Evolutionary conservation across 2,329 filamentous ascomycete species (phyloP).

Genomic region (Pseudogymnoascus sp.): DNA sequence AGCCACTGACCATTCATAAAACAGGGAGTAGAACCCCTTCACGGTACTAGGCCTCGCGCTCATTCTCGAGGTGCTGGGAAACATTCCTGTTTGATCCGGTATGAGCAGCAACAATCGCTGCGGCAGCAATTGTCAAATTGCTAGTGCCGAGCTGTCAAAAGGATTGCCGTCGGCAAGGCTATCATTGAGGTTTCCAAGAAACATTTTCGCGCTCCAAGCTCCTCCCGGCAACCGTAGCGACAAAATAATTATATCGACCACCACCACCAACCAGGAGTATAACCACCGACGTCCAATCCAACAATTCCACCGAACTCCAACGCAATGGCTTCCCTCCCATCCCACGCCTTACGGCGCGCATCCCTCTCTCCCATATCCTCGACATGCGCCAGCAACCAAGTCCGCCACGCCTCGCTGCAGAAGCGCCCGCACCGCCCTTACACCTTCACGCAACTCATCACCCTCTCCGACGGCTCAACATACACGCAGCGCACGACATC

Average conservation of each 20-base stretch:
- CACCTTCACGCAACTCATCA: constrained; percentile 93
- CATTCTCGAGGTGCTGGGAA: not conserved
- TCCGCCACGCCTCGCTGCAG: constrained; percentile 73
- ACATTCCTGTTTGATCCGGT: not conserved
- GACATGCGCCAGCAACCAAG: constrained; percentile 15
- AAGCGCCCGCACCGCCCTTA: constrained; percentile 85
- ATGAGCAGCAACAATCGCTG: not conserved
- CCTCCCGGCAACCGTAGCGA: constrained; percentile 16
- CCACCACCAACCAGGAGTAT: not conserved
- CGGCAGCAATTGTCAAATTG: constrained; percentile 10
- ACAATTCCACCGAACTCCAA: constrained; percentile 12
- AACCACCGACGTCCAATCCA: constrained; percentile 6
- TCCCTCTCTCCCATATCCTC: constrained; percentile 12
- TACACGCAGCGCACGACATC: constrained; percentile 73
- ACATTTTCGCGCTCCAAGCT: constrained; percentile 14
- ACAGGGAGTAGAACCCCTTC: constrained; percentile 5
- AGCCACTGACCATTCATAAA: constrained; percentile 10
- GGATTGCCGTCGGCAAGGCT: not conserved
- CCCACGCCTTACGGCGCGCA: constrained; percentile 18
- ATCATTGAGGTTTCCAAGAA: constrained; percentile 14
- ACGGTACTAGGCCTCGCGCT: not conserved
- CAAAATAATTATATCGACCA: constrained; percentile 12
- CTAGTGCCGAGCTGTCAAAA: constrained; percentile 6
- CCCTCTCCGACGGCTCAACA: constrained; percentile 81
- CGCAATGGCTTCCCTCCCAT: constrained; percentile 19